phyloP scores from a whole-genome alignment of 441 rosid genomes.

The Populus tomentosa region DNA sequence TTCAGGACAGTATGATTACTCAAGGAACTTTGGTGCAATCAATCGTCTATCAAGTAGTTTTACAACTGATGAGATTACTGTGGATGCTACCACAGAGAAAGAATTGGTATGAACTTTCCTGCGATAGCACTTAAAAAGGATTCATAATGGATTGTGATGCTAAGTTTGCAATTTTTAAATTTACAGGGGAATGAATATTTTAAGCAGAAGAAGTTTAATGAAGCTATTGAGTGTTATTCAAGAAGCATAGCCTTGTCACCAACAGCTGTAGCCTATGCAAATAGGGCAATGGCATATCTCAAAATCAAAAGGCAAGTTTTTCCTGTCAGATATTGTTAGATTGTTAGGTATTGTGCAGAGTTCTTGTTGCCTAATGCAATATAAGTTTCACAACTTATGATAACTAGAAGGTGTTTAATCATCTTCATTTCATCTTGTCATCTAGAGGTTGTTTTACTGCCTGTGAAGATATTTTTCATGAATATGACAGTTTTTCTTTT shows the following conservation, averaged over 20 bases:
- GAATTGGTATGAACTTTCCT: conserved; percentile 48
- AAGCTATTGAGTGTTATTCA: conserved; percentile 85
- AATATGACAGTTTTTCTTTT: neutral
- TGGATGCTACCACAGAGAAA: conserved; percentile 84
- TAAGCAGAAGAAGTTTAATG: conserved; percentile 77
- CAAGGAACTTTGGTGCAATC: conserved; percentile 31
- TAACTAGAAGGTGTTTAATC: neutral
- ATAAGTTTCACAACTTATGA: neutral
- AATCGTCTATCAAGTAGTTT: conserved; percentile 41
- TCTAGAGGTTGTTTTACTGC: neutral
- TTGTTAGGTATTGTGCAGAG: neutral
- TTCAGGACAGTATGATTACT: conserved; percentile 32
- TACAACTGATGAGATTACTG: conserved; percentile 33
- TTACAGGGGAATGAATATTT: conserved; percentile 81
- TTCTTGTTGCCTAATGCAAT: neutral
- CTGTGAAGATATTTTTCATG: neutral
- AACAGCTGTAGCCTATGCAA: conserved; percentile 81
- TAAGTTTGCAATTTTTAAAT: conserved; percentile 1
- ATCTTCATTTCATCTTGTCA: neutral
- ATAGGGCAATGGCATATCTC: conserved; percentile 94
- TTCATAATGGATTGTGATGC: neutral
- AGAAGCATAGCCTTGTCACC: conserved; percentile 88
- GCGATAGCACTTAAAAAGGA: neutral
- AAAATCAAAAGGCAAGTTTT: conserved; percentile 59
- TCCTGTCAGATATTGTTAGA: neutral